These are phyloP conservation scores for Artemisia argyi DNA, from an alignment of 129 eudicot species.

Conservation along the genomic window DNA sequence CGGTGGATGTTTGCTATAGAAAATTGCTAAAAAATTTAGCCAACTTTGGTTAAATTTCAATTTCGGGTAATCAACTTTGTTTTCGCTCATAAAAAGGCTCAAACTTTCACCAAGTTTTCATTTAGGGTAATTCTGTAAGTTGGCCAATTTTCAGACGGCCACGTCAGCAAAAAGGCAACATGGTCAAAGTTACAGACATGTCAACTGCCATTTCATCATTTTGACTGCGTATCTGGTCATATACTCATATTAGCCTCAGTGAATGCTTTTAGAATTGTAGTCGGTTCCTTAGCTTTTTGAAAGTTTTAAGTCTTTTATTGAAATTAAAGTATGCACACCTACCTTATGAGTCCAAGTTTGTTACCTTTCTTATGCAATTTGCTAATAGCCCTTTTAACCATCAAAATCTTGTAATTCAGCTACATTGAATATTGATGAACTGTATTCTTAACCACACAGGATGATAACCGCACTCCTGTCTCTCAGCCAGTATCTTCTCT, in stretches of 20 bases:
- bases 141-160: neutral
- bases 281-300: neutral
- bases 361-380: neutral
- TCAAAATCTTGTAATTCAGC: neutral
- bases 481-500: constrained; percentile 53
- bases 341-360: neutral
- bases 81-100: neutral
- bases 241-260: neutral
- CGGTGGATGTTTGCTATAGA: neutral
- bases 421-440: neutral
- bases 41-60: neutral
- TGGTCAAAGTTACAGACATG: neutral
- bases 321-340: neutral
- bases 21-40: neutral
- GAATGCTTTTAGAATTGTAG: no score
- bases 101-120: neutral
- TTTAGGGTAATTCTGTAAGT: neutral
- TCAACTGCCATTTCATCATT: neutral
- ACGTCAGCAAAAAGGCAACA: neutral
- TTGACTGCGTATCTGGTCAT: neutral
- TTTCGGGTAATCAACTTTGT: neutral
- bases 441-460: constrained; percentile 45
- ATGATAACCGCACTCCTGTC: constrained; percentile 46
- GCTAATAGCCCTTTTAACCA: neutral
- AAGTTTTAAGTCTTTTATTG: neutral